Conservation (phyloP, 1,284 basidiomycete species). For the Polyporus tsugae region DNA sequence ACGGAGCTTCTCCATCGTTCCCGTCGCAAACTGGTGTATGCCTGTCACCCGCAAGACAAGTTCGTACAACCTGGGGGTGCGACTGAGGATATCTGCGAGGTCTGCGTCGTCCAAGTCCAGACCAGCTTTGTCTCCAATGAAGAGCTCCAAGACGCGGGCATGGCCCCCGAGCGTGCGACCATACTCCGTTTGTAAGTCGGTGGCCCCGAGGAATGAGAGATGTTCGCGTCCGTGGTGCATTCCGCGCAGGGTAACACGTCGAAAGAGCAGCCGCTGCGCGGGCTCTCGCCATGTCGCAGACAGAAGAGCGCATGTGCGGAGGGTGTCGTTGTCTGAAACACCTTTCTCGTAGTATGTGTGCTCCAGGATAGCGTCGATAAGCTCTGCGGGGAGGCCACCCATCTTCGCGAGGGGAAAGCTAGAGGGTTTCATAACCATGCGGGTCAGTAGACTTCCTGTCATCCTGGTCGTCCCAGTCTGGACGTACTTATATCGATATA, state of each 20-base stretch:
- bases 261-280: conserved; percentile 54
- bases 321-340: conserved; percentile 44
- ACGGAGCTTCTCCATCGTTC: conserved; percentile 37
- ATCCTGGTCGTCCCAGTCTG: too few species aligned
- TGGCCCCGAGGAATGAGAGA: conserved; percentile 24
- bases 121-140: conserved; percentile 20
- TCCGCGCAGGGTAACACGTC: conserved; percentile 33
- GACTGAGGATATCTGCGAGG: conserved; percentile 41
- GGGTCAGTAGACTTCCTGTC: neutral
- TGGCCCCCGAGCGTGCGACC: conserved; percentile 27
- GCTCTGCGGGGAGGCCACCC: conserved; percentile 44
- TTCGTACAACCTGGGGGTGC: conserved; percentile 50
- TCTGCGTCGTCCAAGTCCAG: conserved; percentile 22
- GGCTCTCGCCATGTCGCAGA: conserved; percentile 47
- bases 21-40: conserved; percentile 43
- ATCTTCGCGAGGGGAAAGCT: conserved; percentile 6
- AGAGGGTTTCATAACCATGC: neutral
- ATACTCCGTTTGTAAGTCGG: conserved; percentile 19
- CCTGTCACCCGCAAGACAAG: conserved; percentile 42
- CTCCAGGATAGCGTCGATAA: conserved; percentile 54
- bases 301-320: conserved; percentile 47
- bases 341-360: conserved; percentile 46
- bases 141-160: conserved; percentile 36
- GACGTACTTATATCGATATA: too few species aligned
- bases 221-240: conserved; percentile 12